Evolutionary conservation across 78 protist genomes (phyloP), one percentile per base, ranked within the genome.

Genomic region (Monocercomonoides exilis): DNA sequence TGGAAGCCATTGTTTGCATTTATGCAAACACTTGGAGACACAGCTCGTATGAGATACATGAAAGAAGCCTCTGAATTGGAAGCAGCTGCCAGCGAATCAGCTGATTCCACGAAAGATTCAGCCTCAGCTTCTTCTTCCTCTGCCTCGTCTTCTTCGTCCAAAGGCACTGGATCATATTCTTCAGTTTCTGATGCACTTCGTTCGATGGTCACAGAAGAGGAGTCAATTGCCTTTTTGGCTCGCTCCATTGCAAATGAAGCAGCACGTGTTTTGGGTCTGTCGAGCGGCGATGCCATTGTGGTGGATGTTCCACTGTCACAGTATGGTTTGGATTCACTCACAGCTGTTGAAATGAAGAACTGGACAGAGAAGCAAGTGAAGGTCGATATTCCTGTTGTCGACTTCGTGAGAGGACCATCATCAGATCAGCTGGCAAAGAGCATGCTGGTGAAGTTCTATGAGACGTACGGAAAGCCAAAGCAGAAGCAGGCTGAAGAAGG

Each of bases 321-420:
- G 11, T 33, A 33, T 32, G 82, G 82, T 21, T 4, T 79, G 82
- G 82, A 79, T 41, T 79, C 82, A 29, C 82, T 79, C 43, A 6
- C 21, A 21, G 82, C 82, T 41, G 82, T 79, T 29, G 82, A 79
- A 41, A 79, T 79, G 43, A 6, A 21, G 43, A 79, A 79, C 82
- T 79, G 82, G 82, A 21, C 21, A 5, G 82, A 79, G 6, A 6
- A 21, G 82, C 11, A 32, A 4, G 43, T 79, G 45, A 6, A 21
- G 5, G 43, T 79, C 11, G 82, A 79, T 21, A 41, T 79, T 6
- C 82, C 82, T 21, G 82, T 79, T 21, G 21, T 79, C 21, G 82
- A 79, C 82, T 79, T 79, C 36, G 82, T 79, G 45, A 33, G 82
- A 4, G 82, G 82, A 6, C 82, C 82, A 6, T 79, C 82, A 29